These are phyloP conservation scores for Salix arbutifolia DNA, from an alignment of 345 rosid genomes.

Conservation along the genomic window DNA sequence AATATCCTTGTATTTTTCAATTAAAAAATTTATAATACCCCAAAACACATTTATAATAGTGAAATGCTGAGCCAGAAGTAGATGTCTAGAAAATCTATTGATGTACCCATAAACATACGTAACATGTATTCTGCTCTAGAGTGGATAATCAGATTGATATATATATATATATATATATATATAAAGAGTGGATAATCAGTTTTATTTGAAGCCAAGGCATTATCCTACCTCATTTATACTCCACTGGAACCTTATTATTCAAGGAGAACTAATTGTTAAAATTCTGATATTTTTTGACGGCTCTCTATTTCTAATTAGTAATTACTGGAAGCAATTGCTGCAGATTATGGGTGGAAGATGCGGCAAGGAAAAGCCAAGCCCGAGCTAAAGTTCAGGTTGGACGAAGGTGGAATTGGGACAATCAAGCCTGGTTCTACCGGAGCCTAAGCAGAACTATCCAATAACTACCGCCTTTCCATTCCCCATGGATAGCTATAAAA, in stretches of 20 bases:
- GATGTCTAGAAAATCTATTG: background rate
- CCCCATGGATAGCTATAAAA: background rate
- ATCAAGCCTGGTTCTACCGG: constrained; percentile 29
- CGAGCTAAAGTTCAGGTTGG: constrained; percentile 80
- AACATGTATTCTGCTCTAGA: no score
- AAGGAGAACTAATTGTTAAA: background rate
- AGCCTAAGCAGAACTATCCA: background rate
- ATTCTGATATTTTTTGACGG: background rate
- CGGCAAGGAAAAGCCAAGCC: constrained; percentile 81
- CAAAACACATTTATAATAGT: no score
- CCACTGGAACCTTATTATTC: no score
- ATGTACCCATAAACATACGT: background rate
- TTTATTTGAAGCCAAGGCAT: no score
- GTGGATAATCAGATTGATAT: no score
- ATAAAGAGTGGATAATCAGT: no score
- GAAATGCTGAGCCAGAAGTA: no score
- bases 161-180: no score
- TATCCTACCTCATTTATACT: no score
- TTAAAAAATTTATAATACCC: no score
- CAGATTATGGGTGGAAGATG: constrained; percentile 96
- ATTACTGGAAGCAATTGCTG: constrained; percentile 14
- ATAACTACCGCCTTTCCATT: background rate
- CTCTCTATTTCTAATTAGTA: constrained; percentile 5
- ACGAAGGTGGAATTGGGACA: constrained; percentile 84
- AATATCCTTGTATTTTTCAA: no score